These are phyloP conservation scores for Oxalis stricta DNA, from an alignment of 441 rosid genomes.

Conservation along the genomic window DNA sequence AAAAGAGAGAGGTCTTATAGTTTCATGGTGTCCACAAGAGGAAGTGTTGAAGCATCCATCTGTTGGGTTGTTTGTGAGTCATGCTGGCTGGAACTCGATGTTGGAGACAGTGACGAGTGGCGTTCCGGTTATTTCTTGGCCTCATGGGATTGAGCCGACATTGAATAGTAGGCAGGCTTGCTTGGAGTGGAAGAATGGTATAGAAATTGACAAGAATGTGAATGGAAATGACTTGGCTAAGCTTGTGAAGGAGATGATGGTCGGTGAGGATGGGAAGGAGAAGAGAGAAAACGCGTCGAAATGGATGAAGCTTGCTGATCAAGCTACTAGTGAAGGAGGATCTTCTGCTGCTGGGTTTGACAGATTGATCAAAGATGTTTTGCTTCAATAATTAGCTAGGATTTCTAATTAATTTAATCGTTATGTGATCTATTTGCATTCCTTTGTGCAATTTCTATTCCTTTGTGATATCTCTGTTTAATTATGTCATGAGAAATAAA, in stretches of 20 bases:
- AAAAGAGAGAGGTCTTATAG: not conserved
- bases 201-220: not conserved
- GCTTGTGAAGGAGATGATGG: constrained; percentile 7
- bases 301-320: no score
- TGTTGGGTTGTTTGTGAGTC: not conserved
- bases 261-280: constrained; percentile 3
- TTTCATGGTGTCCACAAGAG: constrained; percentile 4
- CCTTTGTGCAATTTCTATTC: no score
- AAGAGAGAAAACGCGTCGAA: not conserved
- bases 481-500: no score
- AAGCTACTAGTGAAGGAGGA: no score
- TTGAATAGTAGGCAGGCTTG: not conserved
- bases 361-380: no score
- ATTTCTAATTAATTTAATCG: no score
- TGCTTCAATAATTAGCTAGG: no score
- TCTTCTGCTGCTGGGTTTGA: no score
- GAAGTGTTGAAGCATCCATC: constrained; percentile 1
- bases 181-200: not conserved
- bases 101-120: not conserved
- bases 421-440: no score
- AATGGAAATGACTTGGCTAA: not conserved
- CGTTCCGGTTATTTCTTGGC: constrained; percentile 2
- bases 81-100: not conserved
- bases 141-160: not conserved
- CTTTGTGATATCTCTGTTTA: no score